Evolutionary conservation across 208 protist species (phyloP).

Genomic region (Crithidia bombi): DNA sequence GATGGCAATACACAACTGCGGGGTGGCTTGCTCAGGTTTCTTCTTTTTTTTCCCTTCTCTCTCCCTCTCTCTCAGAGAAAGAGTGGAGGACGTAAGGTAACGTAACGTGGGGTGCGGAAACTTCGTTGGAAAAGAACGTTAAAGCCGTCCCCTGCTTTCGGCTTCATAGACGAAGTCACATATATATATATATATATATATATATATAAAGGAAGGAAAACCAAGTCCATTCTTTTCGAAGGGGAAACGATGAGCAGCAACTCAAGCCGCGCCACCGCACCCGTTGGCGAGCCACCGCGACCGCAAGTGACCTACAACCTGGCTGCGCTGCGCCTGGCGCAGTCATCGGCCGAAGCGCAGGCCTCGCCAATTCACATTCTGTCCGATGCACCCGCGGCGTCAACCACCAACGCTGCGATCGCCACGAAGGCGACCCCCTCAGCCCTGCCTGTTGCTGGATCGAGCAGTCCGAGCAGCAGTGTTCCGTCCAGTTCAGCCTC

Average conservation of each 20-base stretch:
- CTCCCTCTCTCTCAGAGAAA: not conserved
- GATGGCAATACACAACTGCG: too few relatives aligned
- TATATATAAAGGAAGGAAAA: too few relatives aligned
- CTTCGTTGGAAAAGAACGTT: too few relatives aligned
- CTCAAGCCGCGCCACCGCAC: not conserved
- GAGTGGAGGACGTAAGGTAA: too few relatives aligned
- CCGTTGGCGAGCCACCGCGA: conserved; percentile 5
- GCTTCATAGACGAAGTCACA: too few relatives aligned
- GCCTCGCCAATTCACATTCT: conserved; percentile 2
- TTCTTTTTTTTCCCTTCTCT: conserved; percentile 1
- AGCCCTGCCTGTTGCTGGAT: not conserved
- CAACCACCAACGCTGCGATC: not conserved
- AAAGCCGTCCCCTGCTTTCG: too few relatives aligned
- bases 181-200: too few relatives aligned
- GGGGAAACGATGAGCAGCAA: conserved; percentile 3
- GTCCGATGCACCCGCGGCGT: not conserved
- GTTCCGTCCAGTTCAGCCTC: not conserved
- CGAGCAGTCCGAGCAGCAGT: not conserved
- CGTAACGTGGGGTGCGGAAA: too few relatives aligned
- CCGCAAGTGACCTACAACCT: conserved; percentile 35
- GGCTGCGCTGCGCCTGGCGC: conserved; percentile 26
- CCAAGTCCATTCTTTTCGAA: not conserved
- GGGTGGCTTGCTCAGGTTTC: too few relatives aligned
- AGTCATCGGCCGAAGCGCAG: conserved; percentile 12
- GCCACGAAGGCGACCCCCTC: not conserved